Evolutionary conservation across 495 filamentous ascomycete species (phyloP), one percentile per base, ranked within the genome.

Genomic region (Penicillium steckii): DNA sequence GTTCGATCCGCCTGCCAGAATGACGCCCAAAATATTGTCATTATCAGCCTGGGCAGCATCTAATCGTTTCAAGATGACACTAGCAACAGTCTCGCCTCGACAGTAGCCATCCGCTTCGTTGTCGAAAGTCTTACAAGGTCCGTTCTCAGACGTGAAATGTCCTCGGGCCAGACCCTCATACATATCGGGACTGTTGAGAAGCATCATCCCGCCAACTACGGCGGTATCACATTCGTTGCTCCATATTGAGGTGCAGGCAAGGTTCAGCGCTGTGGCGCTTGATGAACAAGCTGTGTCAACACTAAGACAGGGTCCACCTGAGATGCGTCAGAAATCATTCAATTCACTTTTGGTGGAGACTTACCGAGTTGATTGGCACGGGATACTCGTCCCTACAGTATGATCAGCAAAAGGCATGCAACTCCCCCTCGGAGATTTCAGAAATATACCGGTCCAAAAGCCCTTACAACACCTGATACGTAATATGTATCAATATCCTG

Each of bases 281-380:
- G 82, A 88, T 13, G 85, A 88, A 59, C 89, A 93, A 13, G 88
- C 89, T 0, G 88, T 89, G 57, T 93, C 89, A 26, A 91, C 75
- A 56, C 77, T 85, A 64, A 83, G 80, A 43, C 82, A 87, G 1
- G 86, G 86, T 2, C 88, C 89, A 33, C 75, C n/a, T 80, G 59
- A 85, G n/a, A n/a, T n/a, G n/a, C n/a, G n/a, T n/a, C n/a, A n/a
- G n/a, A n/a, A n/a, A n/a, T n/a, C n/a, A n/a, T n/a, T n/a, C n/a
- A n/a, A n/a, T n/a, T n/a, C n/a, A n/a, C n/a, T n/a, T n/a, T n/a
- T n/a, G n/a, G n/a, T n/a, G n/a, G n/a, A n/a, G n/a, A n/a, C n/a
- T n/a, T n/a, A n/a, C n/a, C n/a, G n/a, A n/a, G n/a, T n/a, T n/a
- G n/a, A n/a, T n/a, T n/a, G n/a, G n/a, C n/a, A n/a, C n/a, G n/a